Base-by-base conservation (phyloP, 2,329 filamentous ascomycete genomes). In the Fonsecaea monophora region DNA sequence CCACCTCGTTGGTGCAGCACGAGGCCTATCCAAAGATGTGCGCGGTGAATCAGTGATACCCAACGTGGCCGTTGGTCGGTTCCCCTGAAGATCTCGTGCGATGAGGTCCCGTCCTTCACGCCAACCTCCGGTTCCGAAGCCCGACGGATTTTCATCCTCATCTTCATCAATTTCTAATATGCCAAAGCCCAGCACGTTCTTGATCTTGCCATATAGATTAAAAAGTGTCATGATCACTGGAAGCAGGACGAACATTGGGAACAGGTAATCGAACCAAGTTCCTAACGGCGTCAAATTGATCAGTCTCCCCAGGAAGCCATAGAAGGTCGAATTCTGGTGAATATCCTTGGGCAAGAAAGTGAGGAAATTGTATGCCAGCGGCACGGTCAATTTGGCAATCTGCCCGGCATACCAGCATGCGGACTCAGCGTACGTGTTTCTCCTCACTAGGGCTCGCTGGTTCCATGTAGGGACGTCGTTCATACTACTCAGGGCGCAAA, bases 391-490 rank as follows among this genome's bases (percentile, higher is more conserved):
- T 74, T 94, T 92, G 60, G 95, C 94, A 10, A 97, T 91, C 77
- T 97, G 92, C 66, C 92, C 89, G 1, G 92, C 90, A 76, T 98
- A 99, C 93, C 96, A 99, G 72, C 94, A 96, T 0, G 95, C 95
- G 58, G 90, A 92, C 77, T 98, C 95, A 68, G 92, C 89, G 66
- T 96, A 94, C 0, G 95, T 99, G 75, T 96, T 95, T 65, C 95
- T 89, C 66, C 87, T 88, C 55, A 98, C 94, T 5, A 99, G 84
- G 0, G 95, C 94, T 38, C 95, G 89, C 57, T 96, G 95, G 64
- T 95, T 91, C 95, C 95, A 99, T n/a, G 97, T 93, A 75, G 95
- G 96, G 73, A 97, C 92, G 76, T 97, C 92, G 13, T 90, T 92
- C 75, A 99, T 89, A 7, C 93, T 94, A 65, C 88, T 91, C 59